Percentiles rank a stretch among this genome's conserved stretches.
Conservation (phyloP, 2,329 filamentous ascomycete genomes). For the Cytospora chrysosperma region DNA sequence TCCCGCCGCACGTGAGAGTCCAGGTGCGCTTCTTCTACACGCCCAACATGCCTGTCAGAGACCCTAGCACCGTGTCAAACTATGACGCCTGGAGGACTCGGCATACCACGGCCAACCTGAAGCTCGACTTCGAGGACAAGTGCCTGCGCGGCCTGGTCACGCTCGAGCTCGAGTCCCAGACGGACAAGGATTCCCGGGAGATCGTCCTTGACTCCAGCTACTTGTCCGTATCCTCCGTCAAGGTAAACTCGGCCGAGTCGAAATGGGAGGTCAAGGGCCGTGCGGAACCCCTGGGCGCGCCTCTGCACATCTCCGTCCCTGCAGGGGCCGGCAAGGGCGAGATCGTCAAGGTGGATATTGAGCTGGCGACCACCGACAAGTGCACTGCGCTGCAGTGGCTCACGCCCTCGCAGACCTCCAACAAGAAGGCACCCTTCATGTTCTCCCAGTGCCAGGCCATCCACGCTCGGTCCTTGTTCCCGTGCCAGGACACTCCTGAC, state of each 20-base stretch:
- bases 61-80: constrained; percentile 90
- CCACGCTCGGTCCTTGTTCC: constrained; percentile 89
- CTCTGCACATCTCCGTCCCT: constrained; percentile 64
- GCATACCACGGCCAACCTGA: constrained; percentile 79
- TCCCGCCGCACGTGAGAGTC: background rate
- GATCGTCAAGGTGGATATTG: constrained; percentile 59
- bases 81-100: constrained; percentile 83
- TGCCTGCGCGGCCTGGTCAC: constrained; percentile 73
- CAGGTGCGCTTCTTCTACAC: constrained; percentile 27
- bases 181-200: constrained; percentile 68
- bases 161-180: constrained; percentile 74
- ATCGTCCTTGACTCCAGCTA: constrained; percentile 88
- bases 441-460: constrained; percentile 98
- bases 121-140: constrained; percentile 80
- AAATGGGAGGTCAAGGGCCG: constrained; percentile 71
- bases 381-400: constrained; percentile 97
- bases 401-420: constrained; percentile 87
- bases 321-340: constrained; percentile 53
- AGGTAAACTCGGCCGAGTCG: constrained; percentile 59
- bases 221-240: constrained; percentile 71
- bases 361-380: constrained; percentile 76
- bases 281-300: constrained; percentile 71
- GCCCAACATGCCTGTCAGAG: constrained; percentile 51
- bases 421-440: constrained; percentile 95
- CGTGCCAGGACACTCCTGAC: constrained; percentile 95